Conservation (phyloP, 2,329 filamentous ascomycete genomes). For the Corynespora cassiicola region DNA sequence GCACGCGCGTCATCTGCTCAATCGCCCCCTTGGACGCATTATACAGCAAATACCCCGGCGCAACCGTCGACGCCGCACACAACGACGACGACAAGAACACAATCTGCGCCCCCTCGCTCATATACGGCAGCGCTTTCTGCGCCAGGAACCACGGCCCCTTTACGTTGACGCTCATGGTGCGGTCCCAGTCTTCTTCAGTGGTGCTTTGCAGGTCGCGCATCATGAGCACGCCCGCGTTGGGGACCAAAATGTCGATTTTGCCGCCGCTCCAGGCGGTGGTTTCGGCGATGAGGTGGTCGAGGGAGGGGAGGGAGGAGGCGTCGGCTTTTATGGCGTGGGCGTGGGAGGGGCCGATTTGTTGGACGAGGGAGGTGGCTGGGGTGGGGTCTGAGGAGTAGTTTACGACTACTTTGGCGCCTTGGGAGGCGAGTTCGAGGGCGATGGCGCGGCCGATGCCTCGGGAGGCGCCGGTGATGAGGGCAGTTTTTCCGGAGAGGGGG, state of each 20-base stretch:
- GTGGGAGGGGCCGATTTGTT: constrained; percentile 53
- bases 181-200: constrained; percentile 67
- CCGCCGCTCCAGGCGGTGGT: constrained; percentile 57
- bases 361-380: constrained; percentile 62
- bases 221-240: constrained; percentile 63
- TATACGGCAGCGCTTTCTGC: constrained; percentile 31
- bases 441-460: constrained; percentile 39
- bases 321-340: constrained; percentile 65
- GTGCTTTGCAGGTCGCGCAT: constrained; percentile 62
- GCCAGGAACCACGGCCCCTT: constrained; percentile 34
- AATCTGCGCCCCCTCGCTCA: constrained; percentile 17
- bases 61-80: constrained; percentile 16
- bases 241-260: constrained; percentile 67
- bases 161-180: constrained; percentile 66
- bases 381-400: constrained; percentile 64
- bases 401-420: constrained; percentile 54
- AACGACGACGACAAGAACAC: constrained; percentile 29
- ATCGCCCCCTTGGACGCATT: constrained; percentile 64
- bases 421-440: constrained; percentile 44
- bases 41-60: constrained; percentile 52
- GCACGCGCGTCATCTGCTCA: constrained; percentile 63
- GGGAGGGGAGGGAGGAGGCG: constrained; percentile 53
- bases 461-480: constrained; percentile 36
- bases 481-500: constrained; percentile 32
- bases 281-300: constrained; percentile 57